Evolutionary conservation across 2,329 filamentous ascomycete genomes (phyloP).

Genomic region (Cordyceps militaris): DNA sequence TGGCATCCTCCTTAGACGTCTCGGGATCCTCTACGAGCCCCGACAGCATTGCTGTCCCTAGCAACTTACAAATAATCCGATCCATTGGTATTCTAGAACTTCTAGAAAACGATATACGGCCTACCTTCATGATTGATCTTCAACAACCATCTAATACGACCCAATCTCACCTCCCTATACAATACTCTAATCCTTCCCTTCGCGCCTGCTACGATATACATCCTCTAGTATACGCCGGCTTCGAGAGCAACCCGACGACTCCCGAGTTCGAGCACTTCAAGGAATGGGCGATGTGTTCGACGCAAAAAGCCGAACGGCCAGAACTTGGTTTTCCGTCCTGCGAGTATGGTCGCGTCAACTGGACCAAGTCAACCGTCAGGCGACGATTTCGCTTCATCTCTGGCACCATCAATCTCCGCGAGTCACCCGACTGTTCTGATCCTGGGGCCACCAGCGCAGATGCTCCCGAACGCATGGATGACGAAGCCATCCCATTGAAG

Average conservation of each 20-base stretch:
- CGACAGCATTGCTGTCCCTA: conserved; percentile 39
- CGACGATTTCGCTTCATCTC: conserved; percentile 63
- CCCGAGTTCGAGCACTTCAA: conserved; percentile 58
- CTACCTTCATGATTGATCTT: conserved; percentile 69
- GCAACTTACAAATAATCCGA: conserved; percentile 50
- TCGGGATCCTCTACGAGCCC: conserved; percentile 44
- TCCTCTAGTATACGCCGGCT: conserved; percentile 47
- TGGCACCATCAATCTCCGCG: conserved; percentile 35
- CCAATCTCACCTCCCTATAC: conserved; percentile 48
- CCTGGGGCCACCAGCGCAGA: conserved; percentile 19
- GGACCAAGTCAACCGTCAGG: conserved; percentile 64
- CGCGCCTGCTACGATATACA: conserved; percentile 49
- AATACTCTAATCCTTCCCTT: conserved; percentile 64
- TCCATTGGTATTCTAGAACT: conserved; percentile 64
- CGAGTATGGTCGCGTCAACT: conserved; percentile 56
- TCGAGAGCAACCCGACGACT: conserved; percentile 34
- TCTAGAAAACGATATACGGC: conserved; percentile 68
- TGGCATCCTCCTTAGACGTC: conserved; percentile 47
- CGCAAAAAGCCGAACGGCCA: conserved; percentile 43
- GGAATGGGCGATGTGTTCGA: conserved; percentile 56
- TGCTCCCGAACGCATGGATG: conserved; percentile 16
- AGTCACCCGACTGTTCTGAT: conserved; percentile 31
- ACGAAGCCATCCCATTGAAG: background rate
- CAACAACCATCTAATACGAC: conserved; percentile 48
- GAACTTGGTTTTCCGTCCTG: conserved; percentile 49